Evolutionary conservation across 2,329 filamentous ascomycete genomes (phyloP), one percentile per base, ranked within the genome.

Genomic region (Aspergillus neotritici): DNA sequence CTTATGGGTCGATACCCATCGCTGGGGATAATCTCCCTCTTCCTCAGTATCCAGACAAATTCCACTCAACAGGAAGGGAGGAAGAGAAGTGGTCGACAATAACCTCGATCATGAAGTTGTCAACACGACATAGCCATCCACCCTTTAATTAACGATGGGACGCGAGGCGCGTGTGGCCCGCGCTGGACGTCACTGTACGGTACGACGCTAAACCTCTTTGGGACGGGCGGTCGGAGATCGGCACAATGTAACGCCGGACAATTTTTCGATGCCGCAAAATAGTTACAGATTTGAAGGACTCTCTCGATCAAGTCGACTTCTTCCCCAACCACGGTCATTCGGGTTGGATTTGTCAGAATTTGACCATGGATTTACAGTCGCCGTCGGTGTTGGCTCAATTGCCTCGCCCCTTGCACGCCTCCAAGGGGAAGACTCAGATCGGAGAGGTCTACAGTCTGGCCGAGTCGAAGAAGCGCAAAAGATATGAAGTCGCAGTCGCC

Each of bases 401-500:
- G 56, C 71, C 71, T 50, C 68, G 64, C 40, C 66, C 68, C 29
- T 55, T 71, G 40, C 62, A 66, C 33, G 64, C 61, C 21, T 61
- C 63, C 5, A 65, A 63, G 9, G 67, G 67, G 29, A 64, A 68
- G 44, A 65, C 64, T 31, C 62, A 62, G 28, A 64, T 71, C 50
- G 63, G 65, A 30, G 66, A 70, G 48, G 77, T 82, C 34, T 73
- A 72, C 61, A 74, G 76, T 52, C 61, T 81, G 42, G 69, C 69
- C 45, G 72, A 74, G 40, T 70, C 73, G 33, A 77, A 73, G 63
- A 82, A 79, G 64, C 73, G 77, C 58, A 82, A 82, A 66, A 69
- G 80, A 59, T 75, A 79, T 54, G 80, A 83, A 56, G 69, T 83
- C 40, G 77, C 71, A 28, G 72, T 79, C 14, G 77, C 72, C 1